Evolutionary conservation across 257 asterid genomes (phyloP).

Genomic region (Anisodus acutangulus): DNA sequence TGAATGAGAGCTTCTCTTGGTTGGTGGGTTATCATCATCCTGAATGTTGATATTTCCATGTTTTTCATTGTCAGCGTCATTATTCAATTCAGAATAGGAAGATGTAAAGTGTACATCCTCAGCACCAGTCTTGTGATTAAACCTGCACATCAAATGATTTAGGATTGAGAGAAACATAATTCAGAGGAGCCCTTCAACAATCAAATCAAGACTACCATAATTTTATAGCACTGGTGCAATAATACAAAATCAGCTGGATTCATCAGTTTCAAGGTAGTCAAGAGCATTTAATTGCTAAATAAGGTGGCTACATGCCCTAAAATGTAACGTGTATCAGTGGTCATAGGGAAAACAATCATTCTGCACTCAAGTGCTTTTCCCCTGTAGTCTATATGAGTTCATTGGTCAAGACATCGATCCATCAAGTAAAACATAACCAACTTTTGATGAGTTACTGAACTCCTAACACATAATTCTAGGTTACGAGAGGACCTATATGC

Average conservation of each 20-base stretch:
- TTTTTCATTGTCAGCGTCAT: slow-evolving; percentile 42
- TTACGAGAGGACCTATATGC: neutral
- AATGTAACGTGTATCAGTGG: neutral
- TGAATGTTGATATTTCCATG: slow-evolving; percentile 31
- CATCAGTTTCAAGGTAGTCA: neutral
- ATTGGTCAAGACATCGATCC: neutral
- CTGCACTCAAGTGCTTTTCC: neutral
- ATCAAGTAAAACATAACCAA: neutral
- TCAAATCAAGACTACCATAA: neutral
- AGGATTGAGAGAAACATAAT: slow-evolving; percentile 28
- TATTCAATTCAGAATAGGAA: slow-evolving; percentile 56
- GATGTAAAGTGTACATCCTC: slow-evolving; percentile 94
- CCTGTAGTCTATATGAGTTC: neutral
- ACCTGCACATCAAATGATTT: slow-evolving; percentile 53
- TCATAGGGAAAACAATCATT: neutral
- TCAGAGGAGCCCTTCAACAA: neutral
- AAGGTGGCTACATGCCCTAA: neutral
- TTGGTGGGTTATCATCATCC: slow-evolving; percentile 24
- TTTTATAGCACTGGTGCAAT: neutral
- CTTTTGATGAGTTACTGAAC: neutral
- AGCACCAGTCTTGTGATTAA: slow-evolving; percentile 92
- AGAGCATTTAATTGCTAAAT: neutral
- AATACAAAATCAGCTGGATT: neutral
- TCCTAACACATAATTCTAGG: neutral
- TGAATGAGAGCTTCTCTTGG: slow-evolving; percentile 39